Conservation (phyloP, 371 early-diverging fungal genomes). For the Haplosporangium sp. region DNA sequence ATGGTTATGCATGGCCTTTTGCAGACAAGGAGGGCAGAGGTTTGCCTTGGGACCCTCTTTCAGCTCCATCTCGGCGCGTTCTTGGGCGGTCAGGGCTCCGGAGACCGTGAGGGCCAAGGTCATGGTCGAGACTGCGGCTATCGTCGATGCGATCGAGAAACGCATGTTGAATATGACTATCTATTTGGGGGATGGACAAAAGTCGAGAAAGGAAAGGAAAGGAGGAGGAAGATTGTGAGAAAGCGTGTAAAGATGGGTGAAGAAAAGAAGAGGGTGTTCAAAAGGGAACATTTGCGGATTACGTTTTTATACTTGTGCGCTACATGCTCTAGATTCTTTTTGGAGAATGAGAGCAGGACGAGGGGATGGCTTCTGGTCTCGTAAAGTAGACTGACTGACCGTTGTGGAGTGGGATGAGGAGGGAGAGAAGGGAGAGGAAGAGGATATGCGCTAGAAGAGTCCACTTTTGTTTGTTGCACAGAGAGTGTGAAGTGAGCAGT, state of each 20-base stretch:
- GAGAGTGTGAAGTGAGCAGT: not conserved
- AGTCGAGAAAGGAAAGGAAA: not conserved
- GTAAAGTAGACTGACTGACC: constrained; percentile 17
- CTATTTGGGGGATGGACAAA: not conserved
- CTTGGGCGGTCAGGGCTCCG: constrained; percentile 27
- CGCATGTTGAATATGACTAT: constrained; percentile 25
- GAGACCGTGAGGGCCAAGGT: constrained; percentile 10
- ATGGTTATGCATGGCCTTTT: constrained; percentile 55
- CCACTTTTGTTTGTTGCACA: constrained; percentile 38
- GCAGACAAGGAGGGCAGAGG: constrained; percentile 37
- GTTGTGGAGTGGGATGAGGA: not conserved
- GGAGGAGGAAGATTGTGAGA: not conserved
- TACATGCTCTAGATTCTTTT: not conserved
- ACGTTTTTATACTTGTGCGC: not conserved
- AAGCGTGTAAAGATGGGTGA: constrained; percentile 1
- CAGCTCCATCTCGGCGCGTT: constrained; percentile 16
- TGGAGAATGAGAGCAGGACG: not conserved
- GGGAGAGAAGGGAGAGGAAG: not conserved
- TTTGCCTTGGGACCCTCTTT: constrained; percentile 17
- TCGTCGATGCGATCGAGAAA: constrained; percentile 26
- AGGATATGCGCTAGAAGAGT: constrained; percentile 1
- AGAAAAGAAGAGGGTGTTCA: constrained; percentile 7
- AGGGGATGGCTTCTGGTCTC: constrained; percentile 5
- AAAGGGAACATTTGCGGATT: not conserved
- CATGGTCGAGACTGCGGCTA: constrained; percentile 16